These are phyloP conservation scores for Phoma sp. DNA, from an alignment of 2,329 filamentous ascomycete species.

Conservation along the genomic window DNA sequence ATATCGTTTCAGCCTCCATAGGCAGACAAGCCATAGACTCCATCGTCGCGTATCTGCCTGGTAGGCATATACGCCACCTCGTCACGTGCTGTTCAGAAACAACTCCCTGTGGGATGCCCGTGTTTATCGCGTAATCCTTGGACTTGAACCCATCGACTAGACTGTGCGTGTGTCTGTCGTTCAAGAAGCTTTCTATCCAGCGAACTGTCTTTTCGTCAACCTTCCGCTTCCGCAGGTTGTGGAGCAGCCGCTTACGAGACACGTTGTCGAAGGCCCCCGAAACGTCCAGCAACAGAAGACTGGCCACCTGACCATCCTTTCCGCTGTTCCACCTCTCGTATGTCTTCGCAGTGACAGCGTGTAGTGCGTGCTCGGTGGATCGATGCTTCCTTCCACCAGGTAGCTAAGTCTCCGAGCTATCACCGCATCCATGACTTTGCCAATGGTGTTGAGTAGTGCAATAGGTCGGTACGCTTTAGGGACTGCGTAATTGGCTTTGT, in stretches of 20 bases:
- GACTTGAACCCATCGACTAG: neutral
- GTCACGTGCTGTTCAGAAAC: too few relatives aligned
- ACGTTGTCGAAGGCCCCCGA: neutral
- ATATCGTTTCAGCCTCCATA: too few relatives aligned
- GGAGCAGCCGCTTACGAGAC: neutral
- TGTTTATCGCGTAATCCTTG: neutral
- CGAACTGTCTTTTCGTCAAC: neutral
- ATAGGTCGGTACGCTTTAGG: constrained; percentile 2
- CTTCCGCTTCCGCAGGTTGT: neutral
- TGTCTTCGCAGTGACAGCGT: neutral
- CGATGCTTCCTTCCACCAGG: neutral
- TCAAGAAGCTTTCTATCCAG: neutral
- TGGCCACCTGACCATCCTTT: neutral
- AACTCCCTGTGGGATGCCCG: neutral
- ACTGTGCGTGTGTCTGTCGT: neutral
- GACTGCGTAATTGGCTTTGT: too few relatives aligned
- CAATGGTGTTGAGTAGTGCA: constrained; percentile 20
- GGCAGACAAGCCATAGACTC: too few relatives aligned
- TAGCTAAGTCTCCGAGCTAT: neutral
- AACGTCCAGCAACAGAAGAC: neutral
- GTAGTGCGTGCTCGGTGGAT: neutral
- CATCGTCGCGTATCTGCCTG: too few relatives aligned
- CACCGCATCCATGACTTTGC: constrained; percentile 1
- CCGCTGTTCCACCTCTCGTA: neutral
- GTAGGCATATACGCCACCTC: too few relatives aligned